phyloP scores from a whole-genome alignment of 2,329 filamentous ascomycete species.

The Ophioceras dolichostomum region DNA sequence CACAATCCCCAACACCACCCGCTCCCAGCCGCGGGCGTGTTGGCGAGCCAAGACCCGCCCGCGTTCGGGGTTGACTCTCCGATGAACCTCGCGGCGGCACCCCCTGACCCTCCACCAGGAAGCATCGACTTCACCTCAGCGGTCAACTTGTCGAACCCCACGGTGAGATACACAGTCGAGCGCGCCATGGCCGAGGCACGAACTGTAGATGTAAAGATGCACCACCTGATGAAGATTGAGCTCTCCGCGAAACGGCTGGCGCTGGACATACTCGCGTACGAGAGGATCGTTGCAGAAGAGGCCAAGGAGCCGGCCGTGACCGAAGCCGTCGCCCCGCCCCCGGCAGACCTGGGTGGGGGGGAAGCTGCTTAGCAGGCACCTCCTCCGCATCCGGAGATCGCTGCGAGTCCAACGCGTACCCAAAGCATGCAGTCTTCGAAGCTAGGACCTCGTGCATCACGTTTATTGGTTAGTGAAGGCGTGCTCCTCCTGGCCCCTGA shows the following conservation, averaged over 20 bases:
- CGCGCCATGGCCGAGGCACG: slow-evolving; percentile 33
- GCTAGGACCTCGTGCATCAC: no score
- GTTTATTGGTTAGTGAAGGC: no score
- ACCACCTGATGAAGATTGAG: slow-evolving; percentile 39
- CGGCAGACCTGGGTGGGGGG: neutral
- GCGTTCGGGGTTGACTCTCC: slow-evolving; percentile 6
- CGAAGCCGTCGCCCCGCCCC: slow-evolving; percentile 10
- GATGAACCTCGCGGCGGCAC: slow-evolving; percentile 6
- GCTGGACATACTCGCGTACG: slow-evolving; percentile 37
- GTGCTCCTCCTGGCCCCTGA: no score
- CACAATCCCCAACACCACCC: neutral
- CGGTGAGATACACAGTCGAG: slow-evolving; percentile 29
- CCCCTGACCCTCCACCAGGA: slow-evolving; percentile 3
- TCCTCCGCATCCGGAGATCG: no score
- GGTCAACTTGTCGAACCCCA: slow-evolving; percentile 18
- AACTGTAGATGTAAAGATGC: slow-evolving; percentile 26
- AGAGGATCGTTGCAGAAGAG: slow-evolving; percentile 25
- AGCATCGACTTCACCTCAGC: slow-evolving; percentile 5
- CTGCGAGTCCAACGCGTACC: no score
- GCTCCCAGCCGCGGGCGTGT: slow-evolving; percentile 4
- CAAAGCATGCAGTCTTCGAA: no score
- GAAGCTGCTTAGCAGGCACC: no score
- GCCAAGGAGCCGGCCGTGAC: slow-evolving; percentile 9
- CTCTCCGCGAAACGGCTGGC: slow-evolving; percentile 41
- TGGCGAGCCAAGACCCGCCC: slow-evolving; percentile 5